phyloP scores from a whole-genome alignment of 2,329 filamentous ascomycete species.

The Fusarium pseudograminearum region DNA sequence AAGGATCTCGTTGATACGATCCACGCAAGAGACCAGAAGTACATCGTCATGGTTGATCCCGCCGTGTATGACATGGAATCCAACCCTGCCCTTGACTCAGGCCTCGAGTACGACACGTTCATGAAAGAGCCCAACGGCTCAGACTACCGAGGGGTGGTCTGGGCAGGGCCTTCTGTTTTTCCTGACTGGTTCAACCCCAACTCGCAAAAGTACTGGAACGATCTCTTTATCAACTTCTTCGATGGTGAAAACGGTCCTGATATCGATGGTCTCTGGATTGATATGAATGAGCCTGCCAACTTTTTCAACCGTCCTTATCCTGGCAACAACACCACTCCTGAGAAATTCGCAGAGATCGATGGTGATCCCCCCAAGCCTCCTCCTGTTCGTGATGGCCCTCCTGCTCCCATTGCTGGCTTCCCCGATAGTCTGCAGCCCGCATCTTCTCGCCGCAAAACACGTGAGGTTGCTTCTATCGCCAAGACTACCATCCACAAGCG shows the following conservation, averaged over 20 bases:
- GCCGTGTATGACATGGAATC: constrained; percentile 67
- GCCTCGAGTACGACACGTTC: constrained; percentile 60
- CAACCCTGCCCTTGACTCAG: constrained; percentile 52
- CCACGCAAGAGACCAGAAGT: constrained; percentile 75
- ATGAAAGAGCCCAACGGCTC: constrained; percentile 65
- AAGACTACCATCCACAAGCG: neutral
- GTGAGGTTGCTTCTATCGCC: neutral
- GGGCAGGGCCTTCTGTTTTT: constrained; percentile 78
- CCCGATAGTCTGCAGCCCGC: constrained; percentile 42
- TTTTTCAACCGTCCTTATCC: constrained; percentile 49
- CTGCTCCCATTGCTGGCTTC: constrained; percentile 43
- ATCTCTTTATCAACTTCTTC: constrained; percentile 75
- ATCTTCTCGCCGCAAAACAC: constrained; percentile 15
- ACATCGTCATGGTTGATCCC: constrained; percentile 84
- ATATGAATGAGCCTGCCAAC: constrained; percentile 65
- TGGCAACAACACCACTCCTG: constrained; percentile 55
- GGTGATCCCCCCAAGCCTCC: constrained; percentile 70
- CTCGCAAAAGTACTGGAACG: constrained; percentile 75
- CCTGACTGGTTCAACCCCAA: constrained; percentile 81
- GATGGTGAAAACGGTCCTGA: constrained; percentile 72
- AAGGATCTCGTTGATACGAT: constrained; percentile 75
- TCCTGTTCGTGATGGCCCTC: constrained; percentile 62
- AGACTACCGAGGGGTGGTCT: constrained; percentile 75
- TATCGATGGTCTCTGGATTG: constrained; percentile 82
- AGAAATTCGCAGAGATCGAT: constrained; percentile 53